A percentile compares a stretch with the other conserved stretches of the same genome.
These are phyloP conservation scores for Golubevia pallescens DNA, from an alignment of 1,284 basidiomycete genomes.

Conservation along the genomic window DNA sequence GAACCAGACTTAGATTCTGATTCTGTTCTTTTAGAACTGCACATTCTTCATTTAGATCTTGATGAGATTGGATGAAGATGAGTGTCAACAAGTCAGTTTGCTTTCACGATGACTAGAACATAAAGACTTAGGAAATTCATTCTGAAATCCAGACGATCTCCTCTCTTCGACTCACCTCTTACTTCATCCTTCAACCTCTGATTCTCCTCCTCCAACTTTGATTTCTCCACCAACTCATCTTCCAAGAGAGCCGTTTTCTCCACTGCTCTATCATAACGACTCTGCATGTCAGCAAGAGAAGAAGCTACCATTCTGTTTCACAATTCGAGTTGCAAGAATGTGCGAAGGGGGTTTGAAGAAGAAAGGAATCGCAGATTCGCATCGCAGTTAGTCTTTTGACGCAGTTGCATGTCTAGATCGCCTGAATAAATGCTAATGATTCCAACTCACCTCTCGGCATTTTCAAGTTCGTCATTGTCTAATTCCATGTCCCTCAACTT, in stretches of 20 bases:
- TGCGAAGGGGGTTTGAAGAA: no score
- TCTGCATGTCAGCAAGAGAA: slow-evolving; percentile 87
- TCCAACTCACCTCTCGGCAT: slow-evolving; percentile 43
- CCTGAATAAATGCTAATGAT: no score
- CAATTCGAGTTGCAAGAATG: no score
- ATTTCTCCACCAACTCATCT: slow-evolving; percentile 92
- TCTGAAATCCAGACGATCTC: not conserved
- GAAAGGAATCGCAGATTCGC: no score
- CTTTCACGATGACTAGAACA: slow-evolving; percentile 8
- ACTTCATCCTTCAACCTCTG: slow-evolving; percentile 93
- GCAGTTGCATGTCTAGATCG: no score
- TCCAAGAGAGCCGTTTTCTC: slow-evolving; percentile 97
- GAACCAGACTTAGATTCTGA: no score
- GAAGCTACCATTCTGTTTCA: slow-evolving; percentile 83
- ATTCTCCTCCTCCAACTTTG: slow-evolving; percentile 84
- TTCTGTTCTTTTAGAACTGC: slow-evolving; percentile 78
- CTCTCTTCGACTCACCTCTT: slow-evolving; percentile 81
- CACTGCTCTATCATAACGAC: slow-evolving; percentile 84
- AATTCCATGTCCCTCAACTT: slow-evolving; percentile 59
- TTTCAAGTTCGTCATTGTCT: slow-evolving; percentile 62
- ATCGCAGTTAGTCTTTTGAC: no score
- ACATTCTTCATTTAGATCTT: slow-evolving; percentile 84
- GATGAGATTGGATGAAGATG: slow-evolving; percentile 14
- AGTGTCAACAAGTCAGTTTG: no score
- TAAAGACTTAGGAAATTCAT: not conserved